phyloP scores from a whole-genome alignment of 2,329 filamentous ascomycete genomes.

The Ceratocystis cacaofunesta region DNA sequence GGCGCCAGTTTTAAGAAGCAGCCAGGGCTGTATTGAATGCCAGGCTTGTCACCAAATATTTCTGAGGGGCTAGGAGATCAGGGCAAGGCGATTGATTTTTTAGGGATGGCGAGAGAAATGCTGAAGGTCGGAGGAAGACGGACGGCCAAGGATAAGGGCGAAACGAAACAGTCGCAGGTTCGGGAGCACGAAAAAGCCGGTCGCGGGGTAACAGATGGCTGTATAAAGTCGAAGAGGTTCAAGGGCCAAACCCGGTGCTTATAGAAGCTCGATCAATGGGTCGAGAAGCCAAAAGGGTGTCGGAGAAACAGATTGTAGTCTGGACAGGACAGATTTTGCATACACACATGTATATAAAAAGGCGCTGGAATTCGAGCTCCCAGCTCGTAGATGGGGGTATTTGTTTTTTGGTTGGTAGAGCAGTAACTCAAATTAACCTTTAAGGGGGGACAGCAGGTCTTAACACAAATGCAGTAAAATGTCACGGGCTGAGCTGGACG shows the following conservation, averaged over 20 bases:
- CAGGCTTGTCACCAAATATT: not conserved
- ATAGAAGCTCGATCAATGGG: not conserved
- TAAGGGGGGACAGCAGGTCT: not conserved
- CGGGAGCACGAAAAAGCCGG: not conserved
- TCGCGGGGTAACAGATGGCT: not conserved
- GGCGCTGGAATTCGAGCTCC: not conserved
- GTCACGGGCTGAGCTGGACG: conserved; percentile 1
- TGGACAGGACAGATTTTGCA: conserved; percentile 3
- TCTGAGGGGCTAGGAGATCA: not conserved
- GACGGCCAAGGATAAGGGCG: not conserved
- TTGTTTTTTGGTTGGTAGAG: not conserved
- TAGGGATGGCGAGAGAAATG: not conserved
- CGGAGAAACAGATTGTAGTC: not conserved
- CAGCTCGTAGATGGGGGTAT: not conserved
- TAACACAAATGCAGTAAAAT: not conserved
- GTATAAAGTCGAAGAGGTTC: not conserved
- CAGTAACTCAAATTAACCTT: conserved; percentile 4
- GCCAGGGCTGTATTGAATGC: not conserved
- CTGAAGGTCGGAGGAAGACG: not conserved
- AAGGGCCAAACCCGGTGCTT: not conserved
- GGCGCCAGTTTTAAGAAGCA: not conserved
- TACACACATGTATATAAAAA: not conserved
- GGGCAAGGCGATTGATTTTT: not conserved
- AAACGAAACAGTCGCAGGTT: not conserved
- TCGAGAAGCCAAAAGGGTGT: not conserved